Conservation (phyloP, 345 rosid species). For the Litchi chinensis region DNA sequence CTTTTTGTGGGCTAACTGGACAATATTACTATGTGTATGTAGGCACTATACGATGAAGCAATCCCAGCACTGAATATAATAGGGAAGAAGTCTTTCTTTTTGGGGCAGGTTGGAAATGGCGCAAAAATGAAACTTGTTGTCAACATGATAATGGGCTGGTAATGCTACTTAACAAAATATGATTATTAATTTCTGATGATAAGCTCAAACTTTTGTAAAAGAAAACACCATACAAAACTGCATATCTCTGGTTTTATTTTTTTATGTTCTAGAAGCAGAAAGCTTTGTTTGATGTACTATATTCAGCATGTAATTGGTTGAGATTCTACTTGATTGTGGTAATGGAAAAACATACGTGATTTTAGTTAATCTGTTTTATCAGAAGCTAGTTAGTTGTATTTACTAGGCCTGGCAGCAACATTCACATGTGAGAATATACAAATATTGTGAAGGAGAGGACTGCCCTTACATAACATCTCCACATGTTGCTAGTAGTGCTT, state of each 20-base stretch:
- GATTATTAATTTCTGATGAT: background rate
- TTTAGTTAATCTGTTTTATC: no score
- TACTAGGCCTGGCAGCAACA: background rate
- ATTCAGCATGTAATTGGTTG: no score
- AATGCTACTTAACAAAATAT: conserved; percentile 9
- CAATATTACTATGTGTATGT: conserved; percentile 13
- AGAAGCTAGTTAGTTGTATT: background rate
- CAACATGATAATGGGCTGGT: conserved; percentile 99
- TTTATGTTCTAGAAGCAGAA: background rate
- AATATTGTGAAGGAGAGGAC: no score
- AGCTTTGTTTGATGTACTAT: background rate
- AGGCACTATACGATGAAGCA: conserved; percentile 75
- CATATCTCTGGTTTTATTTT: background rate
- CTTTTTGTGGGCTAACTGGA: conserved; percentile 10
- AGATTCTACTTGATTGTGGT: no score
- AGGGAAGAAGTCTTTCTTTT: conserved; percentile 87
- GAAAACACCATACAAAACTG: background rate
- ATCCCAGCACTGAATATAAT: conserved; percentile 76
- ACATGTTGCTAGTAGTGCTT: background rate
- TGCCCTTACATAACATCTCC: no score
- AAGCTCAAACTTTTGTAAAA: background rate
- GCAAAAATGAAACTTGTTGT: conserved; percentile 95
- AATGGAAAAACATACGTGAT: background rate
- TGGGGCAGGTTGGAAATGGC: conserved; percentile 92
- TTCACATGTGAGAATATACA: no score